A percentile compares a stretch with the other conserved stretches of the same genome.
These are phyloP conservation scores for Mycosphaerella arachidis DNA, from an alignment of 2,329 filamentous ascomycete species.

Conservation along the genomic window DNA sequence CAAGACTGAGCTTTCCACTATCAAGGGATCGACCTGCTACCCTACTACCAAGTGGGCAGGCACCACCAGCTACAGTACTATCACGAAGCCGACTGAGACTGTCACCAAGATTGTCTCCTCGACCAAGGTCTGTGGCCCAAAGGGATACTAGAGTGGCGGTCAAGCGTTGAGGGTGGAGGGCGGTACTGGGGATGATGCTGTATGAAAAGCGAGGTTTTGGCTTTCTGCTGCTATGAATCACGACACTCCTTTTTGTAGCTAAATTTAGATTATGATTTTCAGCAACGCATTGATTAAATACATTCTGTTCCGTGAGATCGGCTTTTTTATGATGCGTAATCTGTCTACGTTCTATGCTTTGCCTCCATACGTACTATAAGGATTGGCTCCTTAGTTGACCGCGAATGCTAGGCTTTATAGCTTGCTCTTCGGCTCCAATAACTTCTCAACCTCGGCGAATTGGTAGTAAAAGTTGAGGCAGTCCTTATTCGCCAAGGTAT, in stretches of 20 bases:
- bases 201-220: not conserved
- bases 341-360: not conserved
- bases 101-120: not conserved
- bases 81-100: not conserved
- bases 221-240: not conserved
- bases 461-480: slow-evolving; percentile 74
- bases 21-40: not conserved
- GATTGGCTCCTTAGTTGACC: not conserved
- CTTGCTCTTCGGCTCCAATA: slow-evolving; percentile 47
- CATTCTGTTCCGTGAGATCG: not conserved
- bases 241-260: slow-evolving; percentile 13
- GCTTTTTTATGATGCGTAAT: not conserved
- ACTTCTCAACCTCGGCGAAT: slow-evolving; percentile 67
- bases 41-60: not conserved
- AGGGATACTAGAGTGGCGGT: not conserved
- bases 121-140: slow-evolving; percentile 2
- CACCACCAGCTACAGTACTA: not conserved
- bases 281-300: not conserved
- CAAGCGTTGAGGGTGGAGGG: not conserved
- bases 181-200: not conserved
- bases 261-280: slow-evolving; percentile 8
- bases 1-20: not conserved
- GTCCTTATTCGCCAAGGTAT: slow-evolving; percentile 70
- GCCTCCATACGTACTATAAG: not conserved
- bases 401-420: slow-evolving; percentile 33